Evolutionary conservation across 2,329 filamentous ascomycete species (phyloP).

Genomic region (Colletotrichum tropicale): DNA sequence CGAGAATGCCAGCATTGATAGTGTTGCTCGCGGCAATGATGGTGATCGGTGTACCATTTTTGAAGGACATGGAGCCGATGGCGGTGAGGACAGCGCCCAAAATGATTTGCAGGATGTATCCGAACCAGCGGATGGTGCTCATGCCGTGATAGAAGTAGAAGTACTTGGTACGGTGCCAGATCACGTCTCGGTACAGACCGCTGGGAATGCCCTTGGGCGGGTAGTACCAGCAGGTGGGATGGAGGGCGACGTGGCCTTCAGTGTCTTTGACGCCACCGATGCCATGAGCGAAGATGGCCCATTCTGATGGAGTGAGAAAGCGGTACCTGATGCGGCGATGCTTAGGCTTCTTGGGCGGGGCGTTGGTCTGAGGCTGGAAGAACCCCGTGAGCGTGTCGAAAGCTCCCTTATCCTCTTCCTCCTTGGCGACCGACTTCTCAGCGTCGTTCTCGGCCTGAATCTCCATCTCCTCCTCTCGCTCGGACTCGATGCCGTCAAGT

Average conservation of each 20-base stretch:
- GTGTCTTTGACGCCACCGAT: constrained; percentile 50
- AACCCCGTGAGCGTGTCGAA: background rate
- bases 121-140: constrained; percentile 45
- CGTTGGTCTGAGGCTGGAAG: background rate
- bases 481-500: constrained; percentile 12
- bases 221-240: constrained; percentile 47
- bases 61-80: constrained; percentile 46
- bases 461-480: background rate
- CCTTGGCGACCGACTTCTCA: background rate
- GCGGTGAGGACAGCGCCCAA: constrained; percentile 54
- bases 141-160: constrained; percentile 48
- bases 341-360: background rate
- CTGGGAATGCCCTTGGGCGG: constrained; percentile 51
- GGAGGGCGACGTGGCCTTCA: constrained; percentile 46
- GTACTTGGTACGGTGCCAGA: constrained; percentile 48
- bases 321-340: constrained; percentile 31
- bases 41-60: constrained; percentile 44
- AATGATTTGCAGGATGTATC: constrained; percentile 55
- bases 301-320: constrained; percentile 47
- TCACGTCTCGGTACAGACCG: constrained; percentile 54
- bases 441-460: background rate
- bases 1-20: constrained; percentile 52
- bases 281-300: constrained; percentile 50
- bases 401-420: background rate
- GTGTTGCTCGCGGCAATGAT: constrained; percentile 56